Conservation (phyloP, 495 filamentous ascomycete species). For the Sordaria brevicollis region DNA sequence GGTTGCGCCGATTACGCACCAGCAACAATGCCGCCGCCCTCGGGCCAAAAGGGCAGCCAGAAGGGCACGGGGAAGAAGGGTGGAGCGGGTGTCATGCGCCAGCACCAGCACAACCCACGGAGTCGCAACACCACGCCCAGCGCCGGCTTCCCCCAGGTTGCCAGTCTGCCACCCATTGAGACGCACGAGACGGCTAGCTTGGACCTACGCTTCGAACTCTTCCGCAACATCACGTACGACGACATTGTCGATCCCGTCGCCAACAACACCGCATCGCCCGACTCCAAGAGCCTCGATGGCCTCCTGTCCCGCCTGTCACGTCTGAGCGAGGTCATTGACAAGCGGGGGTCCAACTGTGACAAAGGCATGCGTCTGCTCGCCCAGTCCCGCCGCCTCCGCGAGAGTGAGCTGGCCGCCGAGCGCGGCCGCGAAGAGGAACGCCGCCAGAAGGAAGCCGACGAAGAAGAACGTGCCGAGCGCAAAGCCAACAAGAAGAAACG, state of each 20-base stretch:
- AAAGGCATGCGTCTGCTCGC: constrained; percentile 63
- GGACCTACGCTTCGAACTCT: constrained; percentile 41
- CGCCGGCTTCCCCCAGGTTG: constrained; percentile 34
- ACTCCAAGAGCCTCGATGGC: constrained; percentile 60
- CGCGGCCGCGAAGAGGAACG: constrained; percentile 30
- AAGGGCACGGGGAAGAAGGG: constrained; percentile 72
- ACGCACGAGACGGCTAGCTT: constrained; percentile 54
- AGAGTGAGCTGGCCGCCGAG: constrained; percentile 35
- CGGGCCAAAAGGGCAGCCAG: constrained; percentile 56
- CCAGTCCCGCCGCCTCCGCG: constrained; percentile 49
- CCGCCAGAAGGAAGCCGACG: constrained; percentile 26
- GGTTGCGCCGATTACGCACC: background rate
- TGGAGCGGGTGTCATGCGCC: constrained; percentile 51
- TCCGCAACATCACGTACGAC: constrained; percentile 54
- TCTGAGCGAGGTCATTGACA: constrained; percentile 55
- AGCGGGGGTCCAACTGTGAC: constrained; percentile 53
- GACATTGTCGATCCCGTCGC: constrained; percentile 59
- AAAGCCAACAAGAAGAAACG: constrained; percentile 49
- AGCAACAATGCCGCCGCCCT: constrained; percentile 37
- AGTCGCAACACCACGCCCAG: constrained; percentile 84
- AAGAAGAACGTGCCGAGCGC: constrained; percentile 36
- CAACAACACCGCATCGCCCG: constrained; percentile 56
- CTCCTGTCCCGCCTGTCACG: constrained; percentile 57
- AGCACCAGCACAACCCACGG: constrained; percentile 38
- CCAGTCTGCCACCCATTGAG: constrained; percentile 42